phyloP scores from a whole-genome alignment of 257 asterid genomes.

The Scutellaria galericulata region DNA sequence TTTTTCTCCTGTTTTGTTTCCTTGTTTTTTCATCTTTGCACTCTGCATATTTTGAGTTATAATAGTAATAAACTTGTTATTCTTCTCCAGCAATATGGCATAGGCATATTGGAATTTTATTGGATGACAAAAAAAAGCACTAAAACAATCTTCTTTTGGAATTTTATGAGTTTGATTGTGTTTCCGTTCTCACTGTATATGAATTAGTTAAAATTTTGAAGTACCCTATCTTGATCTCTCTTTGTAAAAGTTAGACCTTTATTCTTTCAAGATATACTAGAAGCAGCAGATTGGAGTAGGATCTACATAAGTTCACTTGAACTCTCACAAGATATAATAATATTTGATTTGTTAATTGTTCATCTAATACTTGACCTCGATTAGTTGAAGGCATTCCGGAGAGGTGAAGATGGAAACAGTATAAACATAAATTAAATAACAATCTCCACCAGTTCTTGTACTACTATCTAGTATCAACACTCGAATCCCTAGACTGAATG shows the following conservation, averaged over 20 bases:
- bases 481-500: neutral
- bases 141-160: constrained; percentile 11
- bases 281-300: neutral
- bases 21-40: constrained; percentile 26
- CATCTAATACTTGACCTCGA: constrained; percentile 27
- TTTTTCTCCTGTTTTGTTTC: neutral
- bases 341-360: constrained; percentile 16
- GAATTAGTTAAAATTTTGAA: constrained; percentile 16
- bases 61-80: constrained; percentile 23
- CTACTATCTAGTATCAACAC: constrained; percentile 17
- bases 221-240: constrained; percentile 11
- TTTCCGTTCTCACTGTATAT: constrained; percentile 7
- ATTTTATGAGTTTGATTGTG: neutral
- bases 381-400: constrained; percentile 9
- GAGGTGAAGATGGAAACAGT: constrained; percentile 2
- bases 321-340: neutral
- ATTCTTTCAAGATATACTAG: neutral
- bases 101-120: neutral
- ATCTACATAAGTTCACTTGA: constrained; percentile 18
- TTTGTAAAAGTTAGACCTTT: constrained; percentile 21
- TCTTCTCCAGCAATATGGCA: constrained; percentile 17
- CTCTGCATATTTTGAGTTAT: constrained; percentile 26
- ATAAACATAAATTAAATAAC: neutral
- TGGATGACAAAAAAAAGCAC: constrained; percentile 21
- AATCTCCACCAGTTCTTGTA: constrained; percentile 1